A percentile compares a stretch with the other conserved stretches of the same genome.
Evolutionary conservation across 345 rosid species (phyloP).

Genomic region (Carallia pectinifolia): DNA sequence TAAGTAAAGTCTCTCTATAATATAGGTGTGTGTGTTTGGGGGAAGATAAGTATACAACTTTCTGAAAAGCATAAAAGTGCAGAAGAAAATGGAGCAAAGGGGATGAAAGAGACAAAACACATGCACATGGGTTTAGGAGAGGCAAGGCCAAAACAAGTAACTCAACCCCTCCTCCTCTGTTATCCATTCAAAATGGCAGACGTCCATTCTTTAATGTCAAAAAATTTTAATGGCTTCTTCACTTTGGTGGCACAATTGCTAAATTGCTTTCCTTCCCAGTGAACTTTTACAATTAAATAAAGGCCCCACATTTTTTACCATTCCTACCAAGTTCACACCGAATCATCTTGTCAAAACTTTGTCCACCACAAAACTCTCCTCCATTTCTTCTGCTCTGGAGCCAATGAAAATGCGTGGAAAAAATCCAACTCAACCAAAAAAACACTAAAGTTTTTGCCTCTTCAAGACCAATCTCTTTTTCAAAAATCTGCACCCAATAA

Average conservation of each 20-base stretch:
- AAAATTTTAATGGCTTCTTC: not conserved
- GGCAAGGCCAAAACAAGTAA: constrained; percentile 1
- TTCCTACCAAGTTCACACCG: not conserved
- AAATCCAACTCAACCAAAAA: constrained; percentile 19
- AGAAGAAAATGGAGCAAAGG: constrained; percentile 24
- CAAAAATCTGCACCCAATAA: constrained; percentile 25
- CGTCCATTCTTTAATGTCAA: constrained; percentile 12
- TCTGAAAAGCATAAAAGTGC: constrained; percentile 34
- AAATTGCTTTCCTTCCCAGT: constrained; percentile 18
- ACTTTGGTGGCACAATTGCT: not conserved
- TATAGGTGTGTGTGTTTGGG: too few species aligned
- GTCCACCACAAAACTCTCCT: constrained; percentile 10
- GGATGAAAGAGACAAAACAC: constrained; percentile 12
- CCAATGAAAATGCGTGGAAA: constrained; percentile 18
- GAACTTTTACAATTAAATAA: constrained; percentile 6
- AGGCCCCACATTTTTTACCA: constrained; percentile 22
- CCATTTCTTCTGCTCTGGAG: constrained; percentile 6
- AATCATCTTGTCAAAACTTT: constrained; percentile 24
- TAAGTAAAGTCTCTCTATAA: too few species aligned
- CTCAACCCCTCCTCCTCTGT: constrained; percentile 11
- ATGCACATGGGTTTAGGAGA: constrained; percentile 20
- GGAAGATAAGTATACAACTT: constrained; percentile 13
- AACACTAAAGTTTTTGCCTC: not conserved
- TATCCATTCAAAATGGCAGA: constrained; percentile 16
- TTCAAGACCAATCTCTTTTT: constrained; percentile 15